Percentiles rank a stretch among this genome's conserved stretches.
phyloP scores from a whole-genome alignment of 768 basidiomycete species.

The Chalciporus piperatus region DNA sequence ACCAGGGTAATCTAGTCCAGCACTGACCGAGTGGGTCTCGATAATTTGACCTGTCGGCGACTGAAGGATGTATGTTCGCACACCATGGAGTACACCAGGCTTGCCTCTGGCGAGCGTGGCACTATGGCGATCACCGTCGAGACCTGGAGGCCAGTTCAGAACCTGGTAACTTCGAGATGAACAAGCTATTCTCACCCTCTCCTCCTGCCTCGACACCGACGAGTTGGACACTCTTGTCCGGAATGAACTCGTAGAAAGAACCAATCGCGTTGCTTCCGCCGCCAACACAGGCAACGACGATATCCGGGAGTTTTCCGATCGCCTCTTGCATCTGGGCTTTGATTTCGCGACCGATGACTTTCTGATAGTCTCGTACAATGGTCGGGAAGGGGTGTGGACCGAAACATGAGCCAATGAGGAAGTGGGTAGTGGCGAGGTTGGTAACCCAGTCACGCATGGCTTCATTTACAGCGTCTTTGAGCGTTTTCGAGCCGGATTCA shows the following conservation, averaged over 20 bases:
- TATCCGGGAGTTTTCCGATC: slow-evolving; percentile 87
- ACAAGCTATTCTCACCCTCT: slow-evolving; percentile 57
- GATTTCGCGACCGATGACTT: slow-evolving; percentile 92
- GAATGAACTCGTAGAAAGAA: slow-evolving; percentile 95
- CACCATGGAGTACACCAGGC: slow-evolving; percentile 94
- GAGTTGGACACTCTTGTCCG: slow-evolving; percentile 78
- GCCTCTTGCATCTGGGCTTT: slow-evolving; percentile 74
- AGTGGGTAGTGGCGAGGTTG: slow-evolving; percentile 90
- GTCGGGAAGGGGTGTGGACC: slow-evolving; percentile 99
- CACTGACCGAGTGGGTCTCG: slow-evolving; percentile 96
- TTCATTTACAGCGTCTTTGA: slow-evolving; percentile 98
- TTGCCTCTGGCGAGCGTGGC: slow-evolving; percentile 90
- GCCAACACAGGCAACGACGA: slow-evolving; percentile 94
- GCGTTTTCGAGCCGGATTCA: slow-evolving; percentile 86
- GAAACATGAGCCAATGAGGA: slow-evolving; percentile 94
- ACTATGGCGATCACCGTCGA: slow-evolving; percentile 83
- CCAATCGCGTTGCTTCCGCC: slow-evolving; percentile 98
- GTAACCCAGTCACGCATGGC: slow-evolving; percentile 99
- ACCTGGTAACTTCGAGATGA: background rate
- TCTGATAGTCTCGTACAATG: slow-evolving; percentile 97
- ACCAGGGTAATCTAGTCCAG: slow-evolving; percentile 94
- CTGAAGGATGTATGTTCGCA: slow-evolving; percentile 93
- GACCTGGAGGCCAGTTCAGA: slow-evolving; percentile 39
- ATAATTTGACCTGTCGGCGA: slow-evolving; percentile 86
- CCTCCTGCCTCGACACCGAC: slow-evolving; percentile 98